Evolutionary conservation across 2,329 filamentous ascomycete genomes (phyloP), one percentile per base, ranked within the genome.

Genomic region (Phoma sp.): DNA sequence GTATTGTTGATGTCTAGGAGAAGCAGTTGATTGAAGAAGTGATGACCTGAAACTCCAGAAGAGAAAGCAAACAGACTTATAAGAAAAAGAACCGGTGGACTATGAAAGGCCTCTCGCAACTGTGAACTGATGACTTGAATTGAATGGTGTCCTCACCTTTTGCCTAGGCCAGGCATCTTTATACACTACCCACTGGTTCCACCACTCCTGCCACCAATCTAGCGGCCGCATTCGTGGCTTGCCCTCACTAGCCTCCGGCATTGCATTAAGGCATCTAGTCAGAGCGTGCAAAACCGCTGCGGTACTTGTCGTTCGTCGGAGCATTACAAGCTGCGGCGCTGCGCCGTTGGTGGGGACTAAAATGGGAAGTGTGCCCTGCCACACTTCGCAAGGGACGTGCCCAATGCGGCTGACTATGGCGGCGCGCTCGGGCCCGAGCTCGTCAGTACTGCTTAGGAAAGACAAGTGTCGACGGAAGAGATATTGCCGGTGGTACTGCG

Each of bases 101-200:
- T 43, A 12, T 20, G 37, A 47, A 49, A 45, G 45, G 51, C 46
- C 51, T 45, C 45, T 48, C n/a, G 33, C 4, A 45, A 23, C 15
- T 36, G 34, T 42, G 40, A 23, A 54, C 40, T 49, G 51, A 34
- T 49, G 51, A 54, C 51, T 54, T 54, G 51, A 33, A 30, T 54
- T 54, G 51, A 33, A 30, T 55, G 23, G 21, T 38, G 23, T 25
- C 37, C 37, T 26, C 40, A 33, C 42, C 47, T 25, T 37, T 40
- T 49, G 53, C 53, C 47, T 42, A 50, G 43, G 42, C 53, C 53
- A 56, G 53, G 53, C 53, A 56, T 56, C 53, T 56, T 51, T 53
- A 50, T 47, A 56, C 37, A 42, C 25, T 15, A 43, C 36, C 40
- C 29, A 50, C 47, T 34, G 40, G 46, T 56, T 47, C 47, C 47